Evolutionary conservation across 306 rosid genomes (phyloP), one percentile per base, ranked within the genome.

Genomic region (Vigna hirtella): DNA sequence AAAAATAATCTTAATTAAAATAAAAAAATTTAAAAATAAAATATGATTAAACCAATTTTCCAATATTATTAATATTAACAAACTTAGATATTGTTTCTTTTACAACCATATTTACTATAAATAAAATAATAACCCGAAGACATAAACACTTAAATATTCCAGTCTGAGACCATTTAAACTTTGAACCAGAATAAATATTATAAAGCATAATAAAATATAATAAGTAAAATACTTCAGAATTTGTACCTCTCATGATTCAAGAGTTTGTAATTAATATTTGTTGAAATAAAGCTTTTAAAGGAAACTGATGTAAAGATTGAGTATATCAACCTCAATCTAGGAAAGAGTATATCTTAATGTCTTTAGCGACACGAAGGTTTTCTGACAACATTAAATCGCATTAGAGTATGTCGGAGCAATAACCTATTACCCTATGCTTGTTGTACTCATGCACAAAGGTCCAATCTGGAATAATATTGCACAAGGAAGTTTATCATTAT

Each of bases 341-440:
- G 36, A 57, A 24, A 26, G 64, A 17, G 5, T 26, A 58, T 4
- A 30, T 58, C 10, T 58, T 58, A 28, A 12, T 58, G 40, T 4
- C 40, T 58, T 58, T 58, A 58, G 65, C n/a, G 18, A 13, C 65
- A 26, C 16, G 40, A 58, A 58, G 17, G 65, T 58, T 57, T 38
- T 57, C 36, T 58, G 40, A 26, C 65, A 14, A 58, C 9, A 58
- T 58, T 6, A 58, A 58, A 26, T 26, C n/a, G n/a, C 0, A 57
- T 24, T 58, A 58, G 38, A 28, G 40, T 36, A 13, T 57, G 36
- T 58, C 18, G 65, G 65, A 58, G 15, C 18, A 26, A 13, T 58
- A 26, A 58, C n/a, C 38, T 26, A 26, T 15, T 13, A 58, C 9
- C 40, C 65, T 58, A 26, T 2, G 6, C 0, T 58, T 58, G 40